Conservation (phyloP, 2,329 filamentous ascomycete genomes). For the Penicillium olsonii region DNA sequence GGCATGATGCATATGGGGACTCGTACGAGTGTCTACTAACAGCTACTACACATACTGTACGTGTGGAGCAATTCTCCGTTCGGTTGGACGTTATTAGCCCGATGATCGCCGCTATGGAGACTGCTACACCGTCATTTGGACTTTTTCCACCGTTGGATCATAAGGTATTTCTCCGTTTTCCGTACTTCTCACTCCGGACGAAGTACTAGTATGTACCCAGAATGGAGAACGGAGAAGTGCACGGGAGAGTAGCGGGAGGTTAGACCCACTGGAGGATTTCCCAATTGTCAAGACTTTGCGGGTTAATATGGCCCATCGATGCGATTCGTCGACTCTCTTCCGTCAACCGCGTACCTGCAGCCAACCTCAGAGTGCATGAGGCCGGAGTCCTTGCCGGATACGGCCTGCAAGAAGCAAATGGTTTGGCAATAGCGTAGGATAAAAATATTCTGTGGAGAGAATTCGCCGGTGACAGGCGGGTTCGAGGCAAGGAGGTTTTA, state of each 20-base stretch:
- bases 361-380: not conserved
- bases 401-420: constrained; percentile 11
- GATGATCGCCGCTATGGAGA: not conserved
- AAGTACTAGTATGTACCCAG: too few relatives aligned
- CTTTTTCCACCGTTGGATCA: not conserved
- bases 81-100: not conserved
- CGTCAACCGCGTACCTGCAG: not conserved
- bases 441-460: not conserved
- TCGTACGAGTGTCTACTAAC: too few relatives aligned
- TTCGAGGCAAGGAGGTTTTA: constrained; percentile 1
- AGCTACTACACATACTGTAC: too few relatives aligned
- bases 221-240: too few relatives aligned
- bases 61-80: not conserved
- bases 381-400: constrained; percentile 14
- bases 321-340: not conserved
- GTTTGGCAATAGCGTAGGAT: constrained; percentile 4
- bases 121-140: too few relatives aligned
- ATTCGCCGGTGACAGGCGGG: constrained; percentile 1
- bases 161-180: not conserved
- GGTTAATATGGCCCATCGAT: not conserved
- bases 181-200: too few relatives aligned
- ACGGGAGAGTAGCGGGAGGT: not conserved
- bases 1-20: not conserved
- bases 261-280: not conserved
- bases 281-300: not conserved